phyloP scores from a whole-genome alignment of 202 grass and related monocot genomes.

The Hordeum pubiflorum region DNA sequence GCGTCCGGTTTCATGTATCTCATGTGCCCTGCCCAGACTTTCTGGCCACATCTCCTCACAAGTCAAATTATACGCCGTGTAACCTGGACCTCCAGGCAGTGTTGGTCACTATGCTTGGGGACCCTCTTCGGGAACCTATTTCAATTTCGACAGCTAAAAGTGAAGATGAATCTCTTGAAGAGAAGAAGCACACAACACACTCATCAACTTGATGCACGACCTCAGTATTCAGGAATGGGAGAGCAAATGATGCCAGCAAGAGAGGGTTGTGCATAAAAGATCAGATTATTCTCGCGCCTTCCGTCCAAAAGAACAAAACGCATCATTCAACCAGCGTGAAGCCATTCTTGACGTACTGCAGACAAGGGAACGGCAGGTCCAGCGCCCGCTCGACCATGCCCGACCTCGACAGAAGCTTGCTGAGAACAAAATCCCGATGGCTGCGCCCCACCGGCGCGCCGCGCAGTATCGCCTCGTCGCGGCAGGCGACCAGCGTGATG shows the following conservation, averaged over 20 bases:
- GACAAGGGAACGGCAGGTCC: slow-evolving; percentile 57
- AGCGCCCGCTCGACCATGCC: slow-evolving; percentile 45
- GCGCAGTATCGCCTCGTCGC: background rate
- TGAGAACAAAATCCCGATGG: slow-evolving; percentile 38
- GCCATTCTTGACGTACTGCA: slow-evolving; percentile 63
- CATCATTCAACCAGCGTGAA: slow-evolving; percentile 54
- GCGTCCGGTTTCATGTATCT: slow-evolving; percentile 24
- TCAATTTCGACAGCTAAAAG: background rate
- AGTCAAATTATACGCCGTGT: background rate
- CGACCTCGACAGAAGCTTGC: slow-evolving; percentile 49
- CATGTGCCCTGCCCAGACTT: slow-evolving; percentile 13
- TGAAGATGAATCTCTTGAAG: too few species aligned
- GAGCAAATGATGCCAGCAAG: background rate
- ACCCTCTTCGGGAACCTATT: background rate
- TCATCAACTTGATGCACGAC: background rate
- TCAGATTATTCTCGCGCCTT: slow-evolving; percentile 25
- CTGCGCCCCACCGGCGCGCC: background rate
- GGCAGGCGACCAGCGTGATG: slow-evolving; percentile 71
- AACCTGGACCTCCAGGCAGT: background rate
- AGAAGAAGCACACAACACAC: too few species aligned
- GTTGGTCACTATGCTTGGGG: background rate
- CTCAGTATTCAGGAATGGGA: too few species aligned
- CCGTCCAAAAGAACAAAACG: too few species aligned
- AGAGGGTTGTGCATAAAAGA: background rate
- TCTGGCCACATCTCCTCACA: background rate